phyloP scores from a whole-genome alignment of 805 yeast genomes.

The Torulaspora maleeae region DNA sequence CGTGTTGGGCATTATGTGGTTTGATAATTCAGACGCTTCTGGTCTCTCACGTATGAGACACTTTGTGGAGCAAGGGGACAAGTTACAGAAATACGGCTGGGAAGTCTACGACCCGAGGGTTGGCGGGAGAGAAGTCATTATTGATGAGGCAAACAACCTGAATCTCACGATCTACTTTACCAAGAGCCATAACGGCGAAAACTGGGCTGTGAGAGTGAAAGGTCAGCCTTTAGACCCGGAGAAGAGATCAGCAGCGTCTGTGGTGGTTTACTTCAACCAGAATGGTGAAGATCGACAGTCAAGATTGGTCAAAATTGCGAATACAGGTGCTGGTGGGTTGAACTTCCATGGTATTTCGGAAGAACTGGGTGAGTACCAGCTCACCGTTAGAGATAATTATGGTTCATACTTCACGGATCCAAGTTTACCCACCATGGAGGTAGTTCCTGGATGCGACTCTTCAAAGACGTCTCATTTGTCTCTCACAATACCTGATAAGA shows the following conservation, averaged over 20 bases:
- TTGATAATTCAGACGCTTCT: constrained; percentile 52
- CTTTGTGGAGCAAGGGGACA: constrained; percentile 67
- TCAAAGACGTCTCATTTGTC: constrained; percentile 60
- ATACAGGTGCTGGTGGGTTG: constrained; percentile 26
- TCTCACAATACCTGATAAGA: constrained; percentile 63
- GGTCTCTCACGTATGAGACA: constrained; percentile 63
- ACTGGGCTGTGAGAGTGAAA: constrained; percentile 75
- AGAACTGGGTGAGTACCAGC: constrained; percentile 61
- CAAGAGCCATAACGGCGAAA: constrained; percentile 61
- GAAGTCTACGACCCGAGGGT: constrained; percentile 75
- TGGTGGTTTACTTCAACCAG: constrained; percentile 74
- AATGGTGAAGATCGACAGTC: constrained; percentile 46
- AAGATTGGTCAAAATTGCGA: constrained; percentile 22
- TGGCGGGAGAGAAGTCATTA: constrained; percentile 78
- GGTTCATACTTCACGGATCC: constrained; percentile 28
- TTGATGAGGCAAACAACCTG: constrained; percentile 60
- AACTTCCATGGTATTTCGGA: constrained; percentile 49
- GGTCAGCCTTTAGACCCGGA: constrained; percentile 56
- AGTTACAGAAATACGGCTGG: constrained; percentile 78
- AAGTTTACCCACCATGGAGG: constrained; percentile 27
- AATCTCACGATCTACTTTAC: constrained; percentile 68
- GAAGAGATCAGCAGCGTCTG: constrained; percentile 50
- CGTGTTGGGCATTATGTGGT: constrained; percentile 85
- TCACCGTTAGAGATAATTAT: constrained; percentile 57
- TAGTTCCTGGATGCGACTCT: constrained; percentile 48